Conservation (phyloP, 495 filamentous ascomycete genomes). For the Talaromyces wortmannii region DNA sequence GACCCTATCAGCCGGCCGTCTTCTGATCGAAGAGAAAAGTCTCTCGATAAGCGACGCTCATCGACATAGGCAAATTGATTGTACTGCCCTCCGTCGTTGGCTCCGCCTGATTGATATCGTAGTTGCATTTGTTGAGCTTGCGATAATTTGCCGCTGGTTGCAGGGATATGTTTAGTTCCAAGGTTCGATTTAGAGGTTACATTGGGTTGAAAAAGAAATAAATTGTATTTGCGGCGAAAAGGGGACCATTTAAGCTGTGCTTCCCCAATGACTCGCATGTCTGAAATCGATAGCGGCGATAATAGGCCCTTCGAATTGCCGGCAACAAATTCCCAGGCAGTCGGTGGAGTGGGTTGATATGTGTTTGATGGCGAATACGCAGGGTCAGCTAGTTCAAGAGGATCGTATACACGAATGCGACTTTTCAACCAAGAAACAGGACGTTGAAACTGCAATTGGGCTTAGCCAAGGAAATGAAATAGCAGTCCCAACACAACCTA, state of each 20-base stretch:
- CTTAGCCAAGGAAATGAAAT: background rate
- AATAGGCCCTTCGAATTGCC: constrained; percentile 38
- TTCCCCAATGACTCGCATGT: constrained; percentile 63
- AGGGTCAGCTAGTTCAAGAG: constrained; percentile 27
- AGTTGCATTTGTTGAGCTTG: constrained; percentile 42
- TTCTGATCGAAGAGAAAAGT: constrained; percentile 47
- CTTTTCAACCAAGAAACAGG: constrained; percentile 65
- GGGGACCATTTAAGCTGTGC: constrained; percentile 65
- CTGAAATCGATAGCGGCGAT: constrained; percentile 41
- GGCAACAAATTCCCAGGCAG: constrained; percentile 29
- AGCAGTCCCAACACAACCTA: constrained; percentile 17
- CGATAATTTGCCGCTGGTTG: constrained; percentile 40
- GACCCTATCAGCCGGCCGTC: constrained; percentile 45
- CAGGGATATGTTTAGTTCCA: constrained; percentile 24
- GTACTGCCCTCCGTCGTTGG: constrained; percentile 35
- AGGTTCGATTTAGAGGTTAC: constrained; percentile 29
- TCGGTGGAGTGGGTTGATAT: constrained; percentile 32
- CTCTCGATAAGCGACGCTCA: constrained; percentile 51
- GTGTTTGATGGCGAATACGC: constrained; percentile 31
- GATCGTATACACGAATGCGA: constrained; percentile 58
- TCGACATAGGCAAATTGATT: constrained; percentile 59
- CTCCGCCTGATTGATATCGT: constrained; percentile 14
- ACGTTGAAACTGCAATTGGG: constrained; percentile 47
- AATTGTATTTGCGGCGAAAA: constrained; percentile 59
- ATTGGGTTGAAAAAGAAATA: constrained; percentile 44